A percentile compares a stretch with the other conserved stretches of the same genome.
phyloP scores from a whole-genome alignment of 352 stramenopile species.

The Pythium aristosporum region DNA sequence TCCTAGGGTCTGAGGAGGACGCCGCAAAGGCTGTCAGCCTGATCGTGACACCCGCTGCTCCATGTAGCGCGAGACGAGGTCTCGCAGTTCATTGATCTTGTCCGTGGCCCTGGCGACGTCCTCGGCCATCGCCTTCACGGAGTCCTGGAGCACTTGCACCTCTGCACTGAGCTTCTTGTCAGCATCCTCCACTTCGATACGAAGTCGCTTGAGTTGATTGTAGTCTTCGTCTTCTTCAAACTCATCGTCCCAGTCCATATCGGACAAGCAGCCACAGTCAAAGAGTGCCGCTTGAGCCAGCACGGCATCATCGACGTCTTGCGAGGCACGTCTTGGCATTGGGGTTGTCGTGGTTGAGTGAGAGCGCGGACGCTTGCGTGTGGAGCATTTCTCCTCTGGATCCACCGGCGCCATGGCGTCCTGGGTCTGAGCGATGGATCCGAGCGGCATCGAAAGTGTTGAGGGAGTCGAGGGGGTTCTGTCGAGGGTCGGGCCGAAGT shows the following conservation, averaged over 20 bases:
- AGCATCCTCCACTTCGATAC: conserved; percentile 23
- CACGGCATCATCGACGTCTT: conserved; percentile 2
- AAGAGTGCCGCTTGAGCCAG: conserved; percentile 2
- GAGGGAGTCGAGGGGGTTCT: background rate
- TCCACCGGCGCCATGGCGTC: conserved; percentile 17
- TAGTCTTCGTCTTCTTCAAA: background rate
- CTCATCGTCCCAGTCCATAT: background rate
- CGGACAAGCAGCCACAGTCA: background rate
- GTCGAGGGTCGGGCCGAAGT: conserved; percentile 10
- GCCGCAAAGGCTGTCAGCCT: background rate
- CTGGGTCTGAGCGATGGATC: background rate
- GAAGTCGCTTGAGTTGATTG: conserved; percentile 31
- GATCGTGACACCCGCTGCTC: conserved; percentile 21
- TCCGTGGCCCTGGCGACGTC: conserved; percentile 45
- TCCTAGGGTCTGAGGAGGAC: no score
- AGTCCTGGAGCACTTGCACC: conserved; percentile 37
- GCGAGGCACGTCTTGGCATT: background rate
- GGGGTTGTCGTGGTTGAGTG: conserved; percentile 1
- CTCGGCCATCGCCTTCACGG: conserved; percentile 24
- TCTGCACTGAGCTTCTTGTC: conserved; percentile 33
- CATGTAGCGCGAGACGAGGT: conserved; percentile 40
- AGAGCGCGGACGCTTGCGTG: conserved; percentile 20
- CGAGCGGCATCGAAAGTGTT: conserved; percentile 4
- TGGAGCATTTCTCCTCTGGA: conserved; percentile 24
- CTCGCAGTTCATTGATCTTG: conserved; percentile 45